Base-by-base conservation (phyloP, 2,329 filamentous ascomycete genomes). In the Aureobasidium musti region DNA sequence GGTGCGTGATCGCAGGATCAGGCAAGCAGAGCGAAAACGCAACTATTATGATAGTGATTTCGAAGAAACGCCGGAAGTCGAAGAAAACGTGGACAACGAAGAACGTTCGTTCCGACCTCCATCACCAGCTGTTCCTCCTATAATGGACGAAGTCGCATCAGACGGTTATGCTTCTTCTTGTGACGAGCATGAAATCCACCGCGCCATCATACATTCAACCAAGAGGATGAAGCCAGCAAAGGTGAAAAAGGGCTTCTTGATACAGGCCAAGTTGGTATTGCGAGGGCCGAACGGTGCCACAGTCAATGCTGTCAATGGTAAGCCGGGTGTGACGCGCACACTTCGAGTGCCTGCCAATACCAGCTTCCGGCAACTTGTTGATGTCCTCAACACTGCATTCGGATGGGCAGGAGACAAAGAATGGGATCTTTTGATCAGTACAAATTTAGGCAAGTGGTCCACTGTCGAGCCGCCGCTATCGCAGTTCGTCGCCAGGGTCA, bases 251-350 rank as follows among this genome's bases (percentile, higher is more conserved):
- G 33, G 52, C 2, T 37, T 21, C n/a, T n/a, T 54, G 7, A 54
- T 39, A 8, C 52, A 54, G 33, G 33, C 37, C 7, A 54, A 54
- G 33, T 26, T 54, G 33, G 30, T 54, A 39, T 14, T 39, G 11
- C 30, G 52, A 54, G 52, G 33, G 8, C 30, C 30, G 13, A 54
- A 54, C 7, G 30, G 52, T 8, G 52, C 52, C n/a, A 30, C 50
- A 21, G 50, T 54, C 50, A 54, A 54, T 37, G 50, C 50, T 37
- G 19, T 54, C 50, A 54, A 54, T 37, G 50, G 50, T 8, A 54
- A 54, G 30, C 50, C 50, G 3, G 50, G 50, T 21, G 50, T 54
- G 17, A 54, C 30, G 21, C 50, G 50, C 17, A 54, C 50, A 10
- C 19, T 54, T 11, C 50, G 50, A 37, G 30, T 56, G 10, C n/a